Conservation (phyloP, 1,284 basidiomycete species). For the Meripilus lineatus region DNA sequence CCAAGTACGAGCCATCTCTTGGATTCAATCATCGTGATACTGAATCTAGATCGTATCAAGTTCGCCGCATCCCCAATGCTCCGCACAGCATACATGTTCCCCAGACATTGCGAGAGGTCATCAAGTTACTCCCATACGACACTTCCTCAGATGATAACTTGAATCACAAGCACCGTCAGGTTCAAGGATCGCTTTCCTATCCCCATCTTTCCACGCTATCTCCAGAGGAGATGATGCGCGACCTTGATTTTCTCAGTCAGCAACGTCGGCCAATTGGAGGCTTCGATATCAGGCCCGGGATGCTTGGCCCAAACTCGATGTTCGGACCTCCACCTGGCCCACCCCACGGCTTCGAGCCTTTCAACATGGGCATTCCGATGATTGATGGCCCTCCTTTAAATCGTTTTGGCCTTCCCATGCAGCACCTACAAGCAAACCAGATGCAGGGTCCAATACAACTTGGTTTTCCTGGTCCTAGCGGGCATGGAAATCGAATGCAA, state of each 20-base stretch:
- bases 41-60: slow-evolving; percentile 15
- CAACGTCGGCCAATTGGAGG: slow-evolving; percentile 30
- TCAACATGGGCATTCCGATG: slow-evolving; percentile 17
- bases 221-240: slow-evolving; percentile 43
- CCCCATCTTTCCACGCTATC: slow-evolving; percentile 51
- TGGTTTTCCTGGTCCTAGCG: slow-evolving; percentile 15
- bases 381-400: slow-evolving; percentile 17
- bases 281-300: slow-evolving; percentile 20
- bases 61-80: slow-evolving; percentile 29
- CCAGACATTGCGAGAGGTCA: slow-evolving; percentile 30
- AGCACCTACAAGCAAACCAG: slow-evolving; percentile 11
- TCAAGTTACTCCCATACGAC: slow-evolving; percentile 28
- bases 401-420: slow-evolving; percentile 14
- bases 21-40: background rate
- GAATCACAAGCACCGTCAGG: no score
- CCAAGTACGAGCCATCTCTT: slow-evolving; percentile 43
- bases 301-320: slow-evolving; percentile 26
- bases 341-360: slow-evolving; percentile 19
- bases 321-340: slow-evolving; percentile 24
- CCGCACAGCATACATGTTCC: slow-evolving; percentile 26
- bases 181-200: slow-evolving; percentile 44
- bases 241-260: slow-evolving; percentile 52
- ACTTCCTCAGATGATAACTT: slow-evolving; percentile 10
- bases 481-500: slow-evolving; percentile 15
- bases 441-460: slow-evolving; percentile 13